Base-by-base conservation (phyloP, 805 yeast genomes). In the Yarrowia divulgata region DNA sequence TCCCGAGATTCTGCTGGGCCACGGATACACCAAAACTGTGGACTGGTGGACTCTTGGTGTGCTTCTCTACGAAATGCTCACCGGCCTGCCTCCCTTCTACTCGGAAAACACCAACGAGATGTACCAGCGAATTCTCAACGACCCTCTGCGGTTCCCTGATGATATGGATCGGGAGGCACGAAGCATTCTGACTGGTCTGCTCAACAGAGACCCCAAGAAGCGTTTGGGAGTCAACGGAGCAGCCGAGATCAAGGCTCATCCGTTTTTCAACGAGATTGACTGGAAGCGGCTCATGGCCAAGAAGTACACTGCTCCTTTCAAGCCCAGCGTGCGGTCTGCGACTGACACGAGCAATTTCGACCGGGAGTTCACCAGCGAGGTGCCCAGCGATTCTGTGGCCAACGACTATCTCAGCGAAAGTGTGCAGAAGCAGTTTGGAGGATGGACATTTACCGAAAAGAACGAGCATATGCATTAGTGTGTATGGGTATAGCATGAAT, bases 11-110 rank as follows among this genome's bases (percentile, higher is more conserved):
- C 81, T 95, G 62, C 82, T 93, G 74, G 95, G 96, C 62, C 93
- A 91, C 77, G 98, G 98, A 1, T 95, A 95, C 79, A 93, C 98
- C 1, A 88, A 97, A 78, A 90, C 90, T 10, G 98, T 95, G 29
- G 99, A 95, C 79, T 95, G 97, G 94, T 95, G 99, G 99, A 95
- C 99, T 1, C 82, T 95, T 74, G 99, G 99, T 50, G 93, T 94
- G 18, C 82, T 95, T 68, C 82, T 95, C 55, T 95, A 92, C 77
- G 99, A 94, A 77, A 95, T 95, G 99, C 82, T 95, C 71, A 93
- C 98, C 1, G 97, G 98, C 0, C 84, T 95, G 73, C 99, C 99
- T 5, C 99, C 99, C 48, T 95, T 92, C 78, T 95, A 92, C 77
- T 98, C 95, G 77, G 97, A 93, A 76, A 95, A 93, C 79, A 90